phyloP scores from a whole-genome alignment of 106 monocot species.

The Triglochin maritima region DNA sequence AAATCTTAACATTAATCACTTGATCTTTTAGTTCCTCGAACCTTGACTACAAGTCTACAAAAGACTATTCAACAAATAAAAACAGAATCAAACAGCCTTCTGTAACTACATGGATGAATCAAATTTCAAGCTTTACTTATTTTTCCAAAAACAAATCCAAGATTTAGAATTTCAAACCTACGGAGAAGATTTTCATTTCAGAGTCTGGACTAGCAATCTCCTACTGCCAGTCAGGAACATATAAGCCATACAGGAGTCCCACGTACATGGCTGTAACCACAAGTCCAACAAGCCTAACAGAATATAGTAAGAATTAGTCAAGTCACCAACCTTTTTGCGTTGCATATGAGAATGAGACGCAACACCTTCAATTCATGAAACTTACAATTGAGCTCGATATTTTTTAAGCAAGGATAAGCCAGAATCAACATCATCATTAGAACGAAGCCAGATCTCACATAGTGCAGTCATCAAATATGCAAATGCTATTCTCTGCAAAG shows the following conservation, averaged over 20 bases:
- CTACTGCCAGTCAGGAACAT: conserved; percentile 22
- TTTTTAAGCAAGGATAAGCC: conserved; percentile 5
- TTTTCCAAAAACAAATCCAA: not conserved
- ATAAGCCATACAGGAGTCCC: conserved; percentile 15
- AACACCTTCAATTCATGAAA: not conserved
- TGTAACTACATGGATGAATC: conserved; percentile 31
- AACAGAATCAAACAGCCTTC: conserved; percentile 5
- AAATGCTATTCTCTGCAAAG: conserved; percentile 23
- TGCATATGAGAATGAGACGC: not conserved
- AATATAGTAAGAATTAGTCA: not conserved
- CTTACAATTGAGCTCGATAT: conserved; percentile 15
- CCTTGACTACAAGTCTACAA: no score
- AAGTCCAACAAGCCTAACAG: conserved; percentile 8
- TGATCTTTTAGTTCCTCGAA: no score
- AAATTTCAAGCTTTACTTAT: not conserved
- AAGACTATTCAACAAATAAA: no score
- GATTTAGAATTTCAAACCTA: not conserved
- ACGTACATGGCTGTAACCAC: conserved; percentile 1
- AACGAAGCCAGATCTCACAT: conserved; percentile 22
- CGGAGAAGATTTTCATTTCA: conserved; percentile 2
- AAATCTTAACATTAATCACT: no score
- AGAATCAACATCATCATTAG: conserved; percentile 3
- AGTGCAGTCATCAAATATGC: conserved; percentile 19
- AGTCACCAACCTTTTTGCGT: not conserved
- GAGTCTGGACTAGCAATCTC: conserved; percentile 1